Conservation (phyloP, 495 filamentous ascomycete species). For the Annulohypoxylon bovei region DNA sequence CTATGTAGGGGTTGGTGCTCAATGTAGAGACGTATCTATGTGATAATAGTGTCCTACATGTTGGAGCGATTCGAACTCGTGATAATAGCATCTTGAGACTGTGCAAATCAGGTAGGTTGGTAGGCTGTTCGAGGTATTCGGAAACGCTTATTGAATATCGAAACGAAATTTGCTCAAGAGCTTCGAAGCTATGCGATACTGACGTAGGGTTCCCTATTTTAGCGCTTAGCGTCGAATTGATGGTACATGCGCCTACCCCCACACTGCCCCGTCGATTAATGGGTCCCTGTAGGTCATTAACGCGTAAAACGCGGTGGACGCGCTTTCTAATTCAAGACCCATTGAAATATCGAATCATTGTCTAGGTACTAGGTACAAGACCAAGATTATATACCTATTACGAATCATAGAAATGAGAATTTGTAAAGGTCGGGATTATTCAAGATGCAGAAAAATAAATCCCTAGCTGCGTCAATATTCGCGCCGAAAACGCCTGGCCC, state of each 20-base stretch:
- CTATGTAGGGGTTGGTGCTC: constrained; percentile 57
- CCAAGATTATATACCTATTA: neutral
- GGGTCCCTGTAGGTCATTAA: constrained; percentile 34
- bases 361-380: too few relatives aligned
- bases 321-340: constrained; percentile 23
- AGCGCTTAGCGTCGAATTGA: neutral
- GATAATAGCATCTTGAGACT: constrained; percentile 39
- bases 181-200: constrained; percentile 14
- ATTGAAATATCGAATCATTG: constrained; percentile 23
- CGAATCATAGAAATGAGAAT: constrained; percentile 6
- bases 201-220: constrained; percentile 6
- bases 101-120: too few relatives aligned
- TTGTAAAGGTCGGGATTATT: neutral
- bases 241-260: neutral
- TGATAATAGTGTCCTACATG: constrained; percentile 33
- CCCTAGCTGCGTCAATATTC: constrained; percentile 49
- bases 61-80: constrained; percentile 29
- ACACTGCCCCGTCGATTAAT: constrained; percentile 15
- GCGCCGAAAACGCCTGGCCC: constrained; percentile 50
- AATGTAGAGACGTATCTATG: constrained; percentile 49
- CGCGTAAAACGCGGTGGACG: constrained; percentile 42
- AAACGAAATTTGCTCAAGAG: neutral
- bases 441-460: constrained; percentile 48
- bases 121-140: neutral
- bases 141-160: neutral